A percentile compares a stretch with the other conserved stretches of the same genome.
Conservation (phyloP, 441 rosid species). For the Manihot esculenta region DNA sequence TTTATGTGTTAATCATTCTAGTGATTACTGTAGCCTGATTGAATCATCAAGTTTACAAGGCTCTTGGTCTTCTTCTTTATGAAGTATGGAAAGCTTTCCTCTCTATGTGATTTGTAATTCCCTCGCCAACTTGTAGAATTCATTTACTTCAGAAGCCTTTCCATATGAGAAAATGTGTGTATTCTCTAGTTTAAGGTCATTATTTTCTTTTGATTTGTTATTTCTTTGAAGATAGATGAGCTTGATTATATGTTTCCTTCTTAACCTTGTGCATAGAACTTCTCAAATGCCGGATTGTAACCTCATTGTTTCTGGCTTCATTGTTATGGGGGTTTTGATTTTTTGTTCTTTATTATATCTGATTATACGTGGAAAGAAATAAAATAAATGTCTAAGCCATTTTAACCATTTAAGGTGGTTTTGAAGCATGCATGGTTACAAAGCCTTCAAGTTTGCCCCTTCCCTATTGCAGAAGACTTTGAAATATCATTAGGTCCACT, state of each 20-base stretch:
- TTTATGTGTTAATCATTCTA: neutral
- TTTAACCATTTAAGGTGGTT: neutral
- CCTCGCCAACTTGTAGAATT: too few species aligned
- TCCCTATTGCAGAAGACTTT: neutral
- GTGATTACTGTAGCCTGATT: constrained; percentile 2
- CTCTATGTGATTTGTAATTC: neutral
- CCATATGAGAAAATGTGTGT: too few species aligned
- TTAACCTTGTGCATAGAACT: neutral
- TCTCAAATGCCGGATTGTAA: neutral
- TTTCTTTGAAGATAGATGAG: neutral
- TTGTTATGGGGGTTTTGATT: neutral
- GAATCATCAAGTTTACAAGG: neutral
- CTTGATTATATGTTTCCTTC: neutral
- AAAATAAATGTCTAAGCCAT: neutral
- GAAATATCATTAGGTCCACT: neutral
- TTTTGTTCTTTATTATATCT: neutral
- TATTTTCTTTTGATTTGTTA: neutral
- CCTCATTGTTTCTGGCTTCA: neutral
- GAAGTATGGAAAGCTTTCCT: neutral
- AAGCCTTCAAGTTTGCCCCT: neutral
- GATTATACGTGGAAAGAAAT: neutral
- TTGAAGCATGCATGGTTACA: neutral
- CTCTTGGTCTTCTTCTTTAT: constrained; percentile 2
- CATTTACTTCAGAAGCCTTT: neutral
- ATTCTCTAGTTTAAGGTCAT: neutral